These are phyloP conservation scores for Cicer arietinum DNA, from an alignment of 306 rosid genomes.

Conservation along the genomic window DNA sequence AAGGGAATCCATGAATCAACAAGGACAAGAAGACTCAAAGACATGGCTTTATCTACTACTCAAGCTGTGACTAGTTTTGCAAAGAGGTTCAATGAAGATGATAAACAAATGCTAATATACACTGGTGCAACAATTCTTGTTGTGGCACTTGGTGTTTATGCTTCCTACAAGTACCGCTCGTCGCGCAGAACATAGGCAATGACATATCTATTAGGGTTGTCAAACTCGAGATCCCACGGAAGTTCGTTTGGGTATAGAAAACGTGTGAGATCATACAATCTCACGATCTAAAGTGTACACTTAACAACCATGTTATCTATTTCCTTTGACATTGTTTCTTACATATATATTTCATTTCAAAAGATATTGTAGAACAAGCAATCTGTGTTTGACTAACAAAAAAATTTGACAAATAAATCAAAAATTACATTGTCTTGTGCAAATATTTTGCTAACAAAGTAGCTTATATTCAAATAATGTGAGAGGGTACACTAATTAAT, in stretches of 20 bases:
- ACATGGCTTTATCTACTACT: slow-evolving; percentile 45
- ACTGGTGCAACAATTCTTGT: slow-evolving; percentile 47
- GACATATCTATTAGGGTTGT: background rate
- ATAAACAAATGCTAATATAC: slow-evolving; percentile 48
- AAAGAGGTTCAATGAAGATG: slow-evolving; percentile 47
- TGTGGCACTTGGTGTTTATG: slow-evolving; percentile 48
- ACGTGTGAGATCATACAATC: too few relatives aligned
- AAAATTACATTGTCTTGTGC: background rate
- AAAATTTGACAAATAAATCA: background rate
- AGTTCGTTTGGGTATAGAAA: too few relatives aligned
- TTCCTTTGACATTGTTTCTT: slow-evolving; percentile 15
- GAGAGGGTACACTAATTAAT: background rate
- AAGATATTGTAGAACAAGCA: slow-evolving; percentile 14
- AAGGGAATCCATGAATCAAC: slow-evolving; percentile 14
- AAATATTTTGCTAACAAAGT: slow-evolving; percentile 2
- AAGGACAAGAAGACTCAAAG: slow-evolving; percentile 40
- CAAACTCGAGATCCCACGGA: too few relatives aligned
- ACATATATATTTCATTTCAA: slow-evolving; percentile 15
- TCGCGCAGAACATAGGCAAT: slow-evolving; percentile 31
- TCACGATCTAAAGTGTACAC: too few relatives aligned
- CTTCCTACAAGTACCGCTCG: slow-evolving; percentile 50
- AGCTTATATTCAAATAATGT: too few relatives aligned
- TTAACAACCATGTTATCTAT: background rate
- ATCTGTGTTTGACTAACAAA: background rate
- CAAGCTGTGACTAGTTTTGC: slow-evolving; percentile 39